phyloP scores from a whole-genome alignment of 2,329 filamentous ascomycete genomes.

The Atkinsonella hypoxylon region DNA sequence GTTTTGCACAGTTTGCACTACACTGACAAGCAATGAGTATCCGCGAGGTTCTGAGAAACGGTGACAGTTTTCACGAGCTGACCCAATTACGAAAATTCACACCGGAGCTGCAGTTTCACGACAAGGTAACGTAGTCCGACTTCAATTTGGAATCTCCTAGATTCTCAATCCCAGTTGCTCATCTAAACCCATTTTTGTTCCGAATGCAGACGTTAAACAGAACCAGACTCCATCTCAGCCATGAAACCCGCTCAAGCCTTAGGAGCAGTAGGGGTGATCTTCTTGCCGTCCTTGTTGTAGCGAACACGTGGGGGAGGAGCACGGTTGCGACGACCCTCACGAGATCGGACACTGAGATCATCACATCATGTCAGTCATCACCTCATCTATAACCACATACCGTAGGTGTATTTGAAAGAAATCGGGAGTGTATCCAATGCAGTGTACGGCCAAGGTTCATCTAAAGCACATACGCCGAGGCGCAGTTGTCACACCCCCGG shows the following conservation, averaged over 20 bases:
- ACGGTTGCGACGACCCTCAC: slow-evolving; percentile 95
- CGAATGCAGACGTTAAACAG: slow-evolving; percentile 25
- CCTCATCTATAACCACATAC: slow-evolving; percentile 18
- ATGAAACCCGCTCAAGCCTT: slow-evolving; percentile 25
- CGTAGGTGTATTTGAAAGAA: slow-evolving; percentile 1
- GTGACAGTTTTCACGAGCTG: too few species aligned
- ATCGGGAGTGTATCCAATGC: slow-evolving; percentile 20
- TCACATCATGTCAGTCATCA: slow-evolving; percentile 9
- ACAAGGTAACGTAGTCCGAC: slow-evolving; percentile 13
- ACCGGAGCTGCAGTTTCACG: not conserved
- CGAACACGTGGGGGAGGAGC: slow-evolving; percentile 92
- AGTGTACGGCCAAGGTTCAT: slow-evolving; percentile 48
- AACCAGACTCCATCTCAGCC: slow-evolving; percentile 26
- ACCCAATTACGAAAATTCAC: not conserved
- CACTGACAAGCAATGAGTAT: not conserved
- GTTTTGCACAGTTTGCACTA: too few species aligned
- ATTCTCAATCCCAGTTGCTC: slow-evolving; percentile 21
- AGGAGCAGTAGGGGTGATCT: slow-evolving; percentile 68
- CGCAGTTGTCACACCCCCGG: slow-evolving; percentile 47
- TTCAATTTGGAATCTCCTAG: slow-evolving; percentile 12
- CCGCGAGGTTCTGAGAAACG: not conserved
- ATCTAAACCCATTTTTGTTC: slow-evolving; percentile 22
- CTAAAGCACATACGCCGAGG: slow-evolving; percentile 37
- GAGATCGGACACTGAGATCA: slow-evolving; percentile 77
- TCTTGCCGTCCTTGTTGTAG: slow-evolving; percentile 99